Base-by-base conservation (phyloP, 2,329 filamentous ascomycete species). In the Diaporthe eres region DNA sequence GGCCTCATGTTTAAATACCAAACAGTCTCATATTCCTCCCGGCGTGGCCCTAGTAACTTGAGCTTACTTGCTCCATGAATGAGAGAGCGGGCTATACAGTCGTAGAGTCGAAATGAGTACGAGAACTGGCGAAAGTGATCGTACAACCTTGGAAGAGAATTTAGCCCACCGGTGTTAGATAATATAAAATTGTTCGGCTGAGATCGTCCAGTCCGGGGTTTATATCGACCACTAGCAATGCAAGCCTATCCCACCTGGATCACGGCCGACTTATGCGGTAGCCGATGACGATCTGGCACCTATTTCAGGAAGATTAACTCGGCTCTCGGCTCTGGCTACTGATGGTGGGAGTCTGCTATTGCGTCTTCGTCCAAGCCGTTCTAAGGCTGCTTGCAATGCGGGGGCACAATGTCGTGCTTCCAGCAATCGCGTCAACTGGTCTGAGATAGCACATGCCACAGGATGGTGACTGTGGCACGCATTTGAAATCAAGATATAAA, bases 331-430 rank as follows among this genome's bases (percentile, higher is more conserved):
- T 65, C 37, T 49, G 61, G 17, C 28, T 49, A 34, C 15, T 49
- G 25, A 49, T n/a, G 42, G 42, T 49, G 19, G 42, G 7, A 17
- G 10, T n/a, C 2, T n/a, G 9, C 2, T 8, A 70, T 70, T 70
- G 49, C 65, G 49, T 25, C 65, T 70, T 70, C 65, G 13, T 55
- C 47, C 65, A 70, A 70, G 47, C 19, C n/a, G 65, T 70, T 55
- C 65, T 55, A 70, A 55, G 34, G 47, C 22, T 31, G 67, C 34
- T 53, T 71, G 67, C 67, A 71, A 71, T 71, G 67, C 67, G 67
- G 49, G 67, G 67, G 49, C 51, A 31, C 34, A 22, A 71, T 71
- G 65, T 70, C 65, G 65, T 70, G 65, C 49, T 70, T 42, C 4
- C 6, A 22, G 47, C 31, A 19, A 34, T 39, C 49, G 31, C 65